Evolutionary conservation across 805 yeast species (phyloP).

Genomic region (Citeromyces matritensis): DNA sequence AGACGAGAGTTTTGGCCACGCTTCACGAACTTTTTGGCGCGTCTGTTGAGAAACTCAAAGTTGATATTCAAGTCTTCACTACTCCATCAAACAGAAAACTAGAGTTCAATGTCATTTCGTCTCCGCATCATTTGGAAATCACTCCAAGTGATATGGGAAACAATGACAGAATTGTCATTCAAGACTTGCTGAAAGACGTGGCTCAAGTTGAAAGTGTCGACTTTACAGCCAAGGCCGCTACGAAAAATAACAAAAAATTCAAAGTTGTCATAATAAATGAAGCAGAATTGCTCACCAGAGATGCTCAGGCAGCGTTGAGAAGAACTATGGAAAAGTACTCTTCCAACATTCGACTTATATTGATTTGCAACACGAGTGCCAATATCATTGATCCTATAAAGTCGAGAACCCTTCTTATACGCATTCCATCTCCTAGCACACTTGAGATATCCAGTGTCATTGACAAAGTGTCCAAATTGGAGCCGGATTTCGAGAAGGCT

Average conservation of each 20-base stretch:
- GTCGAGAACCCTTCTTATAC: conserved; percentile 79
- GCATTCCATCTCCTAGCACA: conserved; percentile 69
- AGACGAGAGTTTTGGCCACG: conserved; percentile 78
- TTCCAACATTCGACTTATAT: conserved; percentile 65
- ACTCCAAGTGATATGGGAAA: conserved; percentile 97
- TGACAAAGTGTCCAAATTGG: conserved; percentile 37
- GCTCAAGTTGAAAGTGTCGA: conserved; percentile 97
- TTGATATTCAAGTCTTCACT: conserved; percentile 76
- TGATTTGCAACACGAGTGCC: conserved; percentile 82
- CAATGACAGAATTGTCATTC: conserved; percentile 89
- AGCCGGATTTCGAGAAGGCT: conserved; percentile 18
- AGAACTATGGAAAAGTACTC: conserved; percentile 95
- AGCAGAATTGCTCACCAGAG: conserved; percentile 79
- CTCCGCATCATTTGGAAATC: conserved; percentile 82
- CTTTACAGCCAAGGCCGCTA: conserved; percentile 26
- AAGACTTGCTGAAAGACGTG: conserved; percentile 82
- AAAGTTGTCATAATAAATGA: conserved; percentile 81
- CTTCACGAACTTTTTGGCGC: conserved; percentile 71
- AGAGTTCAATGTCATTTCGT: conserved; percentile 86
- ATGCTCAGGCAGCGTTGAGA: conserved; percentile 91
- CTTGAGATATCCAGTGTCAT: conserved; percentile 46
- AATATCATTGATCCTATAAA: conserved; percentile 88
- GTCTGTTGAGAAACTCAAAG: conserved; percentile 71
- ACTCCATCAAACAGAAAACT: conserved; percentile 62
- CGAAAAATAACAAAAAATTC: conserved; percentile 30